Percentiles rank a stretch among this genome's conserved stretches.
These are phyloP conservation scores for Yarrowia sp. DNA, from an alignment of 805 yeast species.

Conservation along the genomic window DNA sequence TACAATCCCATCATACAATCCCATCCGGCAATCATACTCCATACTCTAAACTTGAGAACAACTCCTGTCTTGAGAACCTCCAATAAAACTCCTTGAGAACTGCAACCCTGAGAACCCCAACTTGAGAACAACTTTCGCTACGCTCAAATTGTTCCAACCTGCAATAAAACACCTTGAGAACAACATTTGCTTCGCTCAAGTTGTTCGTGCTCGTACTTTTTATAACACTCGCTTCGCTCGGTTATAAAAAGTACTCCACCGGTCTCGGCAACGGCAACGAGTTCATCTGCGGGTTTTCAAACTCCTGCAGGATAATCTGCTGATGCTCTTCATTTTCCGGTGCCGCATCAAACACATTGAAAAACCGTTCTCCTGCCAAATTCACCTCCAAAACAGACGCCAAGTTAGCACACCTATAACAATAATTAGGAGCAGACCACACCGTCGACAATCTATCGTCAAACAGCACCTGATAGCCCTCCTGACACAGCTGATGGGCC, in stretches of 20 bases:
- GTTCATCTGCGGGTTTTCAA: slow-evolving; percentile 28
- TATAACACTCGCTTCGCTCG: neutral
- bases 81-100: no score
- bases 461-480: slow-evolving; percentile 91
- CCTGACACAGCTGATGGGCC: slow-evolving; percentile 96
- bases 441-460: slow-evolving; percentile 89
- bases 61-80: no score
- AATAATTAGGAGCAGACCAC: slow-evolving; percentile 98
- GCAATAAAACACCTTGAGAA: no score
- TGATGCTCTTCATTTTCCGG: slow-evolving; percentile 76
- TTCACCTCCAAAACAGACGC: slow-evolving; percentile 94
- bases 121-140: no score
- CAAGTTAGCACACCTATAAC: slow-evolving; percentile 94
- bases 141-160: no score
- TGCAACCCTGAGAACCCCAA: no score
- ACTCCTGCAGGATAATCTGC: slow-evolving; percentile 35
- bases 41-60: no score
- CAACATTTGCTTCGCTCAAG: no score
- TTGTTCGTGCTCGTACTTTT: no score
- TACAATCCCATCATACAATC: no score
- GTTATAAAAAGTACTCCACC: slow-evolving; percentile 19
- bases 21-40: no score
- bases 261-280: slow-evolving; percentile 10
- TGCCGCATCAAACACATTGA: slow-evolving; percentile 95
- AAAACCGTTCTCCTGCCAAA: slow-evolving; percentile 61